Evolutionary conservation across 192 early-diverging fungal genomes (phyloP), one percentile per base, ranked within the genome.

Genomic region (Backusella morwellensis): DNA sequence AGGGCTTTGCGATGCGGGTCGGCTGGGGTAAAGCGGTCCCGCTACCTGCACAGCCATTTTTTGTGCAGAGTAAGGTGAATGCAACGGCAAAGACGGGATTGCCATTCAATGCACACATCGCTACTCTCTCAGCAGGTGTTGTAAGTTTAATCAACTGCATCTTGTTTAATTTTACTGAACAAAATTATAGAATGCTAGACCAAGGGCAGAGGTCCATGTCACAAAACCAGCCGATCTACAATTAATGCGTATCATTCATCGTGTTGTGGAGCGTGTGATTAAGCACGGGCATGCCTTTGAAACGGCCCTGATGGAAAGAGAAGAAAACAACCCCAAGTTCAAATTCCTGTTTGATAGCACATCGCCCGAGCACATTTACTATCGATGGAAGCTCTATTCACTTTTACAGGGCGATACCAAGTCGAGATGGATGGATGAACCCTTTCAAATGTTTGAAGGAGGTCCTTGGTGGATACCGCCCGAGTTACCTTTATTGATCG

Each of bases 381-480:
- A 98, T 79, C 89, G 95, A 8, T 97, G 97, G 96, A 94, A 92
- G 70, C 85, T 98, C 50, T 97, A 90, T 83, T 97, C 96, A 35
- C 84, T 97, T 17, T 82, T 94, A 72, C 94, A 96, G 77, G 94
- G 94, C 26, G 97, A 98, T 69, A 86, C 90, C 1, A 90, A 85
- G 72, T 76, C 77, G 34, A 83, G 84, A 12, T 97, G 96, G 97
- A 86, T 84, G 36, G 85, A 86, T 15, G 86, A 93, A 52, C 89
- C 95, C 35, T 98, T 98, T 81, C 86, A 90, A 8, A 97, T 98
- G 95, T 92, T 92, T 70, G 91, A 94, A 72, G 88, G 87, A 34
- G 95, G 93, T 1, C 88, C 93, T 6, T 77, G 91, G 44, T 97
- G 97, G 96, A 85, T 92, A 23, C 96, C 97, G n/a, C 96, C 96